Evolutionary conservation across 1,284 basidiomycete species (phyloP).

Genomic region (Sporisorium iseilematis-ciliati): DNA sequence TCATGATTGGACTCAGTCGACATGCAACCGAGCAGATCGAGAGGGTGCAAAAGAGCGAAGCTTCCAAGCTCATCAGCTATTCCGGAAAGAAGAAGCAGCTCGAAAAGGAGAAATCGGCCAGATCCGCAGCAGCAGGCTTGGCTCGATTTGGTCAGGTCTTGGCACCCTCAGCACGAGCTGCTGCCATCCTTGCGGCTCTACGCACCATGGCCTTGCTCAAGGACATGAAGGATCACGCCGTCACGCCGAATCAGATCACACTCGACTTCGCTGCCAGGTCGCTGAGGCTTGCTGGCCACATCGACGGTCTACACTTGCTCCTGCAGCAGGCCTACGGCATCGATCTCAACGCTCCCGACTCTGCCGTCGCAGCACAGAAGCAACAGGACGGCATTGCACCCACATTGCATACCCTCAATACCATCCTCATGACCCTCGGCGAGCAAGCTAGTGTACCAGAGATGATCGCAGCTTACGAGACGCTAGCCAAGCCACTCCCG

Average conservation of each 20-base stretch:
- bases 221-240: constrained; percentile 55
- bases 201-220: constrained; percentile 53
- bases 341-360: constrained; percentile 57
- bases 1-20: constrained; percentile 60
- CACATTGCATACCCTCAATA: constrained; percentile 64
- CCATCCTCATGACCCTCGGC: constrained; percentile 66
- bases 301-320: constrained; percentile 56
- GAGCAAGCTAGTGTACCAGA: constrained; percentile 63
- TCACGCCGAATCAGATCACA: constrained; percentile 49
- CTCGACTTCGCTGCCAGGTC: constrained; percentile 59
- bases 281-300: constrained; percentile 61
- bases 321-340: constrained; percentile 61
- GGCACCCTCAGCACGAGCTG: constrained; percentile 42
- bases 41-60: constrained; percentile 46
- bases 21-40: constrained; percentile 55
- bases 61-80: constrained; percentile 29
- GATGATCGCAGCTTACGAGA: constrained; percentile 67
- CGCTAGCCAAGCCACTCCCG: constrained; percentile 55
- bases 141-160: constrained; percentile 41
- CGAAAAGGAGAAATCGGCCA: constrained; percentile 37
- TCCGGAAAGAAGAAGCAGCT: constrained; percentile 39
- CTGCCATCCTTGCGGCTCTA: constrained; percentile 49
- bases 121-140: constrained; percentile 34
- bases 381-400: constrained; percentile 27
- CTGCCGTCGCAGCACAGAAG: constrained; percentile 10